Conservation (phyloP, 1,139 yeast species). For the Scheffersomyces cryptocercus region DNA sequence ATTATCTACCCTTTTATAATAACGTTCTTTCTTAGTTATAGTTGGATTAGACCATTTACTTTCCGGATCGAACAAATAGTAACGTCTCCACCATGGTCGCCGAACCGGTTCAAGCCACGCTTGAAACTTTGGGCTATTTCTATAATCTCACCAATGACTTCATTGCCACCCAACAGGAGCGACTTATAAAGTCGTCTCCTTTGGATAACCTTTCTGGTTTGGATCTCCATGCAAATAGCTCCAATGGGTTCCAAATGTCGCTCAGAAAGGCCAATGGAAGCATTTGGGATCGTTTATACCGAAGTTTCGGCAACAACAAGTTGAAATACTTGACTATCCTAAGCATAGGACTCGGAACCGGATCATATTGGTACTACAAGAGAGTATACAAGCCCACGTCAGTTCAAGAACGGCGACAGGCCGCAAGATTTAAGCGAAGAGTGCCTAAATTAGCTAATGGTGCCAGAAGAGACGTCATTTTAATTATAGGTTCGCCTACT, state of each 20-base stretch:
- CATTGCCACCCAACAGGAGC: conserved; percentile 25
- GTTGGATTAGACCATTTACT: too few species aligned
- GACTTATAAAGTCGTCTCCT: conserved; percentile 18
- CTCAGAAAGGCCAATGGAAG: neutral
- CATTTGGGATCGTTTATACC: conserved; percentile 8
- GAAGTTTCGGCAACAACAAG: conserved; percentile 15
- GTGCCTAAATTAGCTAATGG: conserved; percentile 69
- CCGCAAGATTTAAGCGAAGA: conserved; percentile 37
- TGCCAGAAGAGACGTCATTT: conserved; percentile 71
- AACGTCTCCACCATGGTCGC: conserved; percentile 35
- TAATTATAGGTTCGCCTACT: conserved; percentile 74
- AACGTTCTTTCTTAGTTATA: too few species aligned
- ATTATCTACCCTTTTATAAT: too few species aligned
- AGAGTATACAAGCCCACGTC: neutral
- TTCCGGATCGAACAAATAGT: too few species aligned
- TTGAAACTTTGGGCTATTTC: conserved; percentile 28
- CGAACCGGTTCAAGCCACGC: conserved; percentile 47
- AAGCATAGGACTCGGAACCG: conserved; percentile 32
- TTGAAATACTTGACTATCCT: conserved; percentile 19
- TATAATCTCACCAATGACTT: conserved; percentile 27
- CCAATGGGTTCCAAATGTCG: conserved; percentile 4
- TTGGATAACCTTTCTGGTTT: conserved; percentile 16
- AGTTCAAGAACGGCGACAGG: conserved; percentile 4
- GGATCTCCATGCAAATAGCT: conserved; percentile 7
- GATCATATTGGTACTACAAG: conserved; percentile 14